Evolutionary conservation across 176 grass and related monocot genomes (phyloP).

Genomic region (Ensete glaucum): DNA sequence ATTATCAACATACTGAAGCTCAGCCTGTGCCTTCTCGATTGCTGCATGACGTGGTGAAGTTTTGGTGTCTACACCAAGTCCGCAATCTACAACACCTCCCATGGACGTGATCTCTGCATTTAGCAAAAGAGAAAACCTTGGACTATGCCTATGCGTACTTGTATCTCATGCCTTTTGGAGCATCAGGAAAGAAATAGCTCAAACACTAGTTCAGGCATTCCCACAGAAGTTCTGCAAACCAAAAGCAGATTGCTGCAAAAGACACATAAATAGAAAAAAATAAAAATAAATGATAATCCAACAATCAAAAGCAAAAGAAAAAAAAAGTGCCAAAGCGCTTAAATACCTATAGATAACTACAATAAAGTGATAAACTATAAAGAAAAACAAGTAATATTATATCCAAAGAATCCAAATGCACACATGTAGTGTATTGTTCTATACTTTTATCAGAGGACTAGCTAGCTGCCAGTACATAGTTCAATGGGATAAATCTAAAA

Average conservation of each 20-base stretch:
- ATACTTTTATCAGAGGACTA: too few relatives aligned
- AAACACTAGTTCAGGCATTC: not conserved
- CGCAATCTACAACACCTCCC: constrained; percentile 85
- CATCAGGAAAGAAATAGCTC: constrained; percentile 20
- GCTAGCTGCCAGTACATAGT: too few relatives aligned
- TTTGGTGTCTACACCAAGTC: constrained; percentile 58
- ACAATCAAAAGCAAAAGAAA: not conserved
- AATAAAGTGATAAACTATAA: not conserved
- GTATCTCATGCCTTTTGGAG: constrained; percentile 22
- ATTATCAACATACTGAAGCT: constrained; percentile 50
- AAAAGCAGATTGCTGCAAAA: not conserved
- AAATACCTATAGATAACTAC: not conserved
- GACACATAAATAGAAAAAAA: not conserved
- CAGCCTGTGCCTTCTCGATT: constrained; percentile 95
- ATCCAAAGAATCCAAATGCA: too few relatives aligned
- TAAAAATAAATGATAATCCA: not conserved
- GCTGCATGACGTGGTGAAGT: constrained; percentile 57
- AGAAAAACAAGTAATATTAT: too few relatives aligned
- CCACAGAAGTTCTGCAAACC: not conserved
- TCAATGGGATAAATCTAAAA: too few relatives aligned
- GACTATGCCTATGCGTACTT: constrained; percentile 32
- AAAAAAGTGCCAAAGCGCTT: not conserved
- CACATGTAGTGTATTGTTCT: too few relatives aligned
- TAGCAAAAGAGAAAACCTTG: constrained; percentile 28
- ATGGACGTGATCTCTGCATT: constrained; percentile 64